A percentile compares a stretch with the other conserved stretches of the same genome.
phyloP scores from a whole-genome alignment of 2,329 filamentous ascomycete genomes.

The Pseudocercospora eumusae region DNA sequence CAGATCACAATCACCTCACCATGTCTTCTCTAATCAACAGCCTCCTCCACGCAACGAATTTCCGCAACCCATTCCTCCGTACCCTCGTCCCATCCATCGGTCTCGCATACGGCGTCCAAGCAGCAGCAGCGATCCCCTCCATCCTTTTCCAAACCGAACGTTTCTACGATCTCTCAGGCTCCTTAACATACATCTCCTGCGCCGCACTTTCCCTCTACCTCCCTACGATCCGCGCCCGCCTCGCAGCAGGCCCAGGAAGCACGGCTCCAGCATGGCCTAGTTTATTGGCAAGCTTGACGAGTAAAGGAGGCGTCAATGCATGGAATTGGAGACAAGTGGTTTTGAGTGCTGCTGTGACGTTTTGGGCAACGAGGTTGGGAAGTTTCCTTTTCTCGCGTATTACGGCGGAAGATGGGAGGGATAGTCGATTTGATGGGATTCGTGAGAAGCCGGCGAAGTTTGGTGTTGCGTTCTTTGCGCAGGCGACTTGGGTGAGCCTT shows the following conservation, averaged over 20 bases:
- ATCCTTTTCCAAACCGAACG: constrained; percentile 62
- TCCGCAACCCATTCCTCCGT: constrained; percentile 62
- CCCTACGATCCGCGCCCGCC: constrained; percentile 58
- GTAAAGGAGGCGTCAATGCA: constrained; percentile 44
- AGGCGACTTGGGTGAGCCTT: constrained; percentile 69
- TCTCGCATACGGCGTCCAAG: constrained; percentile 65
- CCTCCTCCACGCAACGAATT: constrained; percentile 63
- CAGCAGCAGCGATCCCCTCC: constrained; percentile 63
- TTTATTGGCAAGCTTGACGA: constrained; percentile 49
- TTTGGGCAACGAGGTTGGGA: constrained; percentile 66
- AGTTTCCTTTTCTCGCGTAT: constrained; percentile 65
- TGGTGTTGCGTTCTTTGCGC: constrained; percentile 58
- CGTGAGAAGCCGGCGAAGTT: constrained; percentile 56
- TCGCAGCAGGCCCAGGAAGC: constrained; percentile 49
- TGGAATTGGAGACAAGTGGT: constrained; percentile 65
- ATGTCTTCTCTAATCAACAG: constrained; percentile 45
- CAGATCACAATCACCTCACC: constrained; percentile 2
- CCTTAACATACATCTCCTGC: constrained; percentile 66
- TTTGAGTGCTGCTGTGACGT: constrained; percentile 55
- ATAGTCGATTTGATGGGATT: constrained; percentile 61
- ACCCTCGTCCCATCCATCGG: constrained; percentile 63
- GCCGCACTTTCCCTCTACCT: constrained; percentile 63
- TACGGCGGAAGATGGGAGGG: constrained; percentile 57
- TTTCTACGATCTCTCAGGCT: constrained; percentile 69
- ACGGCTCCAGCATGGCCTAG: constrained; percentile 50